Base-by-base conservation (phyloP, 2,329 filamentous ascomycete genomes). In the Ophiocordyceps robertsii region DNA sequence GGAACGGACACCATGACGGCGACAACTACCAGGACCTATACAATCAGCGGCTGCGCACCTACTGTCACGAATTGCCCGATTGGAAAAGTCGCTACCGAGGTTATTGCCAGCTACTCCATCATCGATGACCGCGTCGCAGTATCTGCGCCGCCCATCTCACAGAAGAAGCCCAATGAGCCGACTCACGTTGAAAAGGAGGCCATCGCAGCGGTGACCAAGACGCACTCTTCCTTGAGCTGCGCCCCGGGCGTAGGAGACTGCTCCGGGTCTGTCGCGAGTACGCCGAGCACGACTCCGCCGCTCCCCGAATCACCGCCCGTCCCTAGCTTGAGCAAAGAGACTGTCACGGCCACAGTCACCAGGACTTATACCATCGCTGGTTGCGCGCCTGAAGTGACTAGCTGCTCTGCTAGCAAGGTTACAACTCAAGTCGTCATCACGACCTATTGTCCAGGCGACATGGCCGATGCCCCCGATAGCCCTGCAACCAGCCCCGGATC, bases 161-260 rank as follows among this genome's bases (percentile, higher is more conserved):
- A 9, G 24, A 27, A 9, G 24, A 27, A 27, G 24, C 24, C 24
- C 6, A 6, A 27, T 27, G 9, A 27, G 24, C 9, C 24, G 24
- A 27, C 3, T 27, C 24, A 9, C 24, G 24, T 27, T 27, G 24
- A 27, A 27, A 6, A 27, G 24, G 24, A 27, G 24, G 24, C 9
- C 3, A 27, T 27, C 2, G 24, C 24, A 27, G 24, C 24, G 24
- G 6, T 6, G 24, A 9, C 6, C 24, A 27, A 27, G 24, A 27
- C 24, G 9, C 6, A 27, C 9, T 27, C 24, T 27, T 9, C 24
- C 9, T 6, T 27, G 24, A 69, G 67, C 45, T 77, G 73, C 66
- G 68, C 63, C 44, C 65, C 72, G 42, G 67, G 66, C 45, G 72
- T 77, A 54, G 71, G 73, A 58, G 56, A 78, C 73, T 80, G 76